Evolutionary conservation across 2,329 filamentous ascomycete genomes (phyloP).

Genomic region (Talaromyces sp.): DNA sequence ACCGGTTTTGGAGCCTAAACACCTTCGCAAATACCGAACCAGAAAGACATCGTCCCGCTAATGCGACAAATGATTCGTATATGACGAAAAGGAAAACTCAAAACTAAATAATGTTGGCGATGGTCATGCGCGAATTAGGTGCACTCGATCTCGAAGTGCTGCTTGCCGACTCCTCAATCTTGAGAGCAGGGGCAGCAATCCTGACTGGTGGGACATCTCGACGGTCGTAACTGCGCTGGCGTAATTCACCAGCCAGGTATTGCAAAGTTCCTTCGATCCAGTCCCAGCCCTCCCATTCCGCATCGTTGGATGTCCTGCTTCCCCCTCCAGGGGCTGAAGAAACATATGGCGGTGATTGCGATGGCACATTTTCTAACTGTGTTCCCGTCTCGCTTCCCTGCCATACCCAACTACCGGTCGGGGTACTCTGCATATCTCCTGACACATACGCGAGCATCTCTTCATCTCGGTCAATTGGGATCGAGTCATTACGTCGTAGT

Average conservation of each 20-base stretch:
- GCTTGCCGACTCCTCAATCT: neutral
- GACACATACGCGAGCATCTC: constrained; percentile 84
- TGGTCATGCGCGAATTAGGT: constrained; percentile 44
- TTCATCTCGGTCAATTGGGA: constrained; percentile 64
- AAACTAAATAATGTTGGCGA: constrained; percentile 43
- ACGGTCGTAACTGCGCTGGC: constrained; percentile 22
- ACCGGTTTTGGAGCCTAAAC: neutral
- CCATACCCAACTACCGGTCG: constrained; percentile 82
- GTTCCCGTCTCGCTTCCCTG: constrained; percentile 54
- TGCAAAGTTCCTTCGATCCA: constrained; percentile 63
- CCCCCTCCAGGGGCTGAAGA: neutral
- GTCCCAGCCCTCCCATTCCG: constrained; percentile 77
- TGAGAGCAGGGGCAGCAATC: neutral
- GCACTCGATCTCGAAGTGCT: constrained; percentile 25
- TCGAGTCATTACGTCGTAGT: constrained; percentile 41
- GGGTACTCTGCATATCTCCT: constrained; percentile 78
- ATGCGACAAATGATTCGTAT: neutral
- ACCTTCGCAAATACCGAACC: neutral
- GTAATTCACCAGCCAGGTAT: constrained; percentile 49
- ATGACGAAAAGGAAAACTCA: neutral
- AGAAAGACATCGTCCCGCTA: neutral
- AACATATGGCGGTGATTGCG: constrained; percentile 20
- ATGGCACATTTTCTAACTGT: constrained; percentile 30
- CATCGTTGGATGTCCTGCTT: neutral
- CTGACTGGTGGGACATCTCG: constrained; percentile 14